These are phyloP conservation scores for Barnettozyma vustinii DNA, from an alignment of 805 yeast genomes.

Conservation along the genomic window DNA sequence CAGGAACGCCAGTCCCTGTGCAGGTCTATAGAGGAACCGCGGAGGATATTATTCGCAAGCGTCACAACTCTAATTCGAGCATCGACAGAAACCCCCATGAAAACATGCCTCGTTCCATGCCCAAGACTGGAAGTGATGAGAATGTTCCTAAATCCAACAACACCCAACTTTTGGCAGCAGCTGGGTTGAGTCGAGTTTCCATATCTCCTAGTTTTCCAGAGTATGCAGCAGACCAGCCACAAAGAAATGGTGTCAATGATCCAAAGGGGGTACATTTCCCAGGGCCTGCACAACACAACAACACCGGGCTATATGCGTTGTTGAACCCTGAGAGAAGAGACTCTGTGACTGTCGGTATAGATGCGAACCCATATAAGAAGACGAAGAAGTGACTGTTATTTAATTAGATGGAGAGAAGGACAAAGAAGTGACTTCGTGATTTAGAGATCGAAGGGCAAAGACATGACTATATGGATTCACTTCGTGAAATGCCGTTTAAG, in stretches of 20 bases:
- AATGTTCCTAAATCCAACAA: slow-evolving; percentile 1
- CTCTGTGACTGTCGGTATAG: neutral
- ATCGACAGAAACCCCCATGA: neutral
- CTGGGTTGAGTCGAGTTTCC: neutral
- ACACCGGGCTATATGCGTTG: slow-evolving; percentile 23
- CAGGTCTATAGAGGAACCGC: neutral
- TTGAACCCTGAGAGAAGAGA: slow-evolving; percentile 21
- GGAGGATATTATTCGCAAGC: neutral
- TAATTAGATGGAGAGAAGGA: neutral
- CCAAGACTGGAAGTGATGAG: slow-evolving; percentile 1
- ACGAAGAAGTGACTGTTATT: neutral
- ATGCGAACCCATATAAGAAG: neutral
- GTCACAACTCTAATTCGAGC: neutral
- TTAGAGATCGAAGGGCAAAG: too few species aligned
- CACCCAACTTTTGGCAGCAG: neutral
- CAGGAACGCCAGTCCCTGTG: neutral
- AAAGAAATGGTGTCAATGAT: neutral
- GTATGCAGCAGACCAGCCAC: neutral
- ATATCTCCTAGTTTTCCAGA: neutral
- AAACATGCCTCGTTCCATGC: neutral
- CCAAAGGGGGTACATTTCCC: neutral
- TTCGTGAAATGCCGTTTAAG: too few species aligned
- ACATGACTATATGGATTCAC: too few species aligned
- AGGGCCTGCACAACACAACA: neutral
- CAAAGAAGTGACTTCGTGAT: too few species aligned